Evolutionary conservation across 164 flowering plant species (phyloP).

Genomic region (Magnolia sinica): DNA sequence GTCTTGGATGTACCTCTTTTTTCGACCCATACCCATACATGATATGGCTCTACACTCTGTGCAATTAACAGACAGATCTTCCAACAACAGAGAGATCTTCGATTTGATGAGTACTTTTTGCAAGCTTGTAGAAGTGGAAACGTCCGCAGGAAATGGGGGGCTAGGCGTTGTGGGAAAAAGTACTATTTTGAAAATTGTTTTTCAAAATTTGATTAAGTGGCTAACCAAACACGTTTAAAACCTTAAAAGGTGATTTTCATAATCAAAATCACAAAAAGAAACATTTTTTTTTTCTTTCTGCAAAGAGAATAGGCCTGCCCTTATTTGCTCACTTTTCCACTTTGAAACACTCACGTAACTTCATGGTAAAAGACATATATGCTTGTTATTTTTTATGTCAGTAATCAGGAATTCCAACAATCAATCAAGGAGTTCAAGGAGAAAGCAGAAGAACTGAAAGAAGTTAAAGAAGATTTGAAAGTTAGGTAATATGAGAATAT

Average conservation of each 20-base stretch:
- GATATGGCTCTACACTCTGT: too few relatives aligned
- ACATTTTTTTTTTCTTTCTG: too few relatives aligned
- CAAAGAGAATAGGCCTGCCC: not conserved
- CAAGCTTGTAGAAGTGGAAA: too few relatives aligned
- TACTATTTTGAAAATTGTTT: too few relatives aligned
- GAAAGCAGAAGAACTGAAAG: constrained; percentile 74
- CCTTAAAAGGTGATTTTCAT: not conserved
- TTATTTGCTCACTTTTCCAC: not conserved
- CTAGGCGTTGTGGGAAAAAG: too few relatives aligned
- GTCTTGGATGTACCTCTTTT: too few relatives aligned
- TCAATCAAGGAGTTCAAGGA: constrained; percentile 79
- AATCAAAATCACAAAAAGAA: too few relatives aligned
- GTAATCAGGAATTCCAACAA: constrained; percentile 71
- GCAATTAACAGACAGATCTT: too few relatives aligned
- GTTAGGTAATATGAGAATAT: constrained; percentile 50
- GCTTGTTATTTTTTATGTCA: constrained; percentile 19
- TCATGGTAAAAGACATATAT: not conserved
- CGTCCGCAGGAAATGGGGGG: too few relatives aligned
- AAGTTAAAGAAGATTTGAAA: constrained; percentile 70
- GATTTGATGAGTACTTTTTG: too few relatives aligned
- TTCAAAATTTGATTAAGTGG: not conserved
- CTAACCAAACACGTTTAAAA: not conserved
- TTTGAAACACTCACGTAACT: not conserved
- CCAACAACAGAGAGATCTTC: too few relatives aligned
- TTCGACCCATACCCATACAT: too few relatives aligned